Evolutionary conservation across 805 yeast species (phyloP), one percentile per base, ranked within the genome.

Genomic region (Deakozyma indianensis): DNA sequence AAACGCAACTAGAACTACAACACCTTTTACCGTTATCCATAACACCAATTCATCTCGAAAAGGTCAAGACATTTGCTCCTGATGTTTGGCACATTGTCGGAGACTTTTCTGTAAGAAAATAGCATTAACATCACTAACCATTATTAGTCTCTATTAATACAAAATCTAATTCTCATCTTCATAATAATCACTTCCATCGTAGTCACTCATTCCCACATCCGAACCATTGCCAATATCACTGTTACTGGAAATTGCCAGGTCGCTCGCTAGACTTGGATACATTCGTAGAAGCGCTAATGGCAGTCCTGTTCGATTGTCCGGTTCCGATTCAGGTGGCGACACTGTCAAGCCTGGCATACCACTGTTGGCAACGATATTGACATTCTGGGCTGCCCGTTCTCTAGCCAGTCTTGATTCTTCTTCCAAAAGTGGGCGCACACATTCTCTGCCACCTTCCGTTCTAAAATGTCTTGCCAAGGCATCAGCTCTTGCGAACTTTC

Each of bases 61-160:
- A 66, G 51, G 83, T 86, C 46, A 86, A 85, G 62, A 82, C 90
- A 0, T 85, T 78, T 68, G 94, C 95, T 0, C 95, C 95, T 0
- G 90, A 81, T 43, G 77, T 86, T 1, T 80, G 83, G 80, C 95
- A 85, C 53, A 64, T 83, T 1, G 83, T 83, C 41, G 65, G 71
- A 2, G 81, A 76, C 49, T 62, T 63, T 45, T 24, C 7, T 3
- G 22, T 44, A 42, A 4, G 20, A 5, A 20, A 14, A 7, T 32
- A 32, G 38, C 38, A 25, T 14, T 14, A 25, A 25, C 14, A 25
- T 25, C 14, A 25, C 14, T 14, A 7, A 25, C 14, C 7, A 25
- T 25, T 7, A 25, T 7, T 25, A 9, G 14, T 14, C 28, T 25
- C 28, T 25, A 25, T 25, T 9, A 25, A 7, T 25, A 25, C 28